Base-by-base conservation (phyloP, 2,329 filamentous ascomycete species). In the Colletotrichum navitas region DNA sequence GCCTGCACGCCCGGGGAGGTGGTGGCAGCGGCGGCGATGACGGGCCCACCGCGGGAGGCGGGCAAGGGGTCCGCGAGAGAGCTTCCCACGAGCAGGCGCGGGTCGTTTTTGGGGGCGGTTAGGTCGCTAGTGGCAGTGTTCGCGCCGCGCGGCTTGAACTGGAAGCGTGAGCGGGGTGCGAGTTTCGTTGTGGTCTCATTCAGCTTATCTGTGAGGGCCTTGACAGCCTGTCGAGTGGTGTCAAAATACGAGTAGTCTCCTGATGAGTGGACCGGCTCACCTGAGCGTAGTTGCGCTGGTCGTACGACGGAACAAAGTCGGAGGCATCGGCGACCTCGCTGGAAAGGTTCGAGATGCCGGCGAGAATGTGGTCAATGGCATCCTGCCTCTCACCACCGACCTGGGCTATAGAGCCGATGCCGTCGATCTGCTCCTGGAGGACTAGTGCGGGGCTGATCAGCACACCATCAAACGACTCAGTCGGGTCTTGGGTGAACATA, bases 311-410 rank as follows among this genome's bases (percentile, higher is more conserved):
- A 21, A 97, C 89, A 75, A 92, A 94, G 67, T 91, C 91, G 1
- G 92, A 90, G 0, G 93, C 93, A 81, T 98, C 94, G 75, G 93
- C 92, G 49, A 98, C 93, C 76, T 96, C 92, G 74, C 92, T 92
- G 1, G 94, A 94, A 21, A 98, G 87, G 68, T 90, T 89, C 39
- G 93, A 91, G 76, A 98, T 96, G 73, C 90, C 89, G 21, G 92
- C 90, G 18, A 97, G 87, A 75, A 94, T 92, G 77, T 93, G 89
- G 75, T 97, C 94, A 58, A 93, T 90, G 63, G 93, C 93, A 79
- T 95, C 92, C 73, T 92, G 89, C 54, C 94, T 92, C 81, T 96
- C 94, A 72, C 92, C 92, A 58, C 88, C 91, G 1, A 90, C 81
- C 16, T 87, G 78, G 11, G 91, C 85, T 21, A 88, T 85, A 59